Base-by-base conservation (phyloP, 495 filamentous ascomycete species). In the Diplogelasinospora grovesii region DNA sequence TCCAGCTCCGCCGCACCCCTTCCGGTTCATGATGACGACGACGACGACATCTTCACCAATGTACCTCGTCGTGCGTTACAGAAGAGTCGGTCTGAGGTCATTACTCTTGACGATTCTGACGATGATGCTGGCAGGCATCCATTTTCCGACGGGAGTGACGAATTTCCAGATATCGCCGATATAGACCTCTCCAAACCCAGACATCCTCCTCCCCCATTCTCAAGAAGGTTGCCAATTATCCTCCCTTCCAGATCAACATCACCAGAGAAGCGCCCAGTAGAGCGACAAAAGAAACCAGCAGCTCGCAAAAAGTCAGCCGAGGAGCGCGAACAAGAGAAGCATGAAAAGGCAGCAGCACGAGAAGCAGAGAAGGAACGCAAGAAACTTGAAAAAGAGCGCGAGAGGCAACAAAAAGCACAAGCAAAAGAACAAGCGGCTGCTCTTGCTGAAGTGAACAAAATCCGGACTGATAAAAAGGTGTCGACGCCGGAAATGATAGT, bases 401-500 rank as follows among this genome's bases (percentile, higher is more conserved):
- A 65, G 48, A 64, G 81, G 48, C 75, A 77, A 50, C 71, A 82
- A 38, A 79, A 74, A 50, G 75, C 70, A 1, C 65, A 61, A 30
- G 77, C 85, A 51, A 89, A 82, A 53, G 73, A 82, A 37, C 65
- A 65, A 8, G 81, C 77, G 10, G 74, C 77, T 9, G 85, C 88
- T 27, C 64, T 89, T 8, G 74, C 77, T 8, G 81, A 81, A 32
- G 83, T 80, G 30, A 92, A 94, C 61, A 87, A 80, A 53, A 64
- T 82, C 3, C 81, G 78, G 36, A 82, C 76, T 0, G 79, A 86
- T 60, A 88, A 84, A 63, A 92, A 87, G 50, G 70, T 81, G 11
- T 81, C 85, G 0, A 74, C 75, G 0, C 75, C 72, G 1, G 86
- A 94, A 60, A 92, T 94, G 85, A 83, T 94, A n/a, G 69, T 87